phyloP scores from a whole-genome alignment of 2,329 filamentous ascomycete species.

The Orbilia brochopaga region DNA sequence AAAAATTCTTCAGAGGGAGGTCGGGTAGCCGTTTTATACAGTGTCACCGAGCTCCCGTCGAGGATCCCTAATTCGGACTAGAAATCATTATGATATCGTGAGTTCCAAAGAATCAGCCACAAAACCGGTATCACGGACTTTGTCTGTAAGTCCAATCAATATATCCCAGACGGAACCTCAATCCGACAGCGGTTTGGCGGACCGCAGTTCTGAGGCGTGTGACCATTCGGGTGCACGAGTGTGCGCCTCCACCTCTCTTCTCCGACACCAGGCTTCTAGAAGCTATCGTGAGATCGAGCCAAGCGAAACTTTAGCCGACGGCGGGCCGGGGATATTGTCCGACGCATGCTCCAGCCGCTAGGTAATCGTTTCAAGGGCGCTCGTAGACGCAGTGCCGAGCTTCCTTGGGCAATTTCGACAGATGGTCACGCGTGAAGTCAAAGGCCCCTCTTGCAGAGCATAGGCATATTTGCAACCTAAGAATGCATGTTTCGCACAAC shows the following conservation, averaged over 20 bases:
- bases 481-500: too few relatives aligned
- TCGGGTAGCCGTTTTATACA: conserved; percentile 35
- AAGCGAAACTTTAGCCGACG: conserved; percentile 46
- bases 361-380: background rate
- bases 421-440: too few relatives aligned
- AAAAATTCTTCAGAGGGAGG: conserved; percentile 2
- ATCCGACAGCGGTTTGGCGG: conserved; percentile 48
- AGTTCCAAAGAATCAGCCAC: too few relatives aligned
- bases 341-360: background rate
- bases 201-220: conserved; percentile 35
- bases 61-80: background rate
- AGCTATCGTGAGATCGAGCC: conserved; percentile 34
- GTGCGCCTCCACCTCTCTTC: conserved; percentile 29
- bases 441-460: background rate
- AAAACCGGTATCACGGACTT: too few relatives aligned
- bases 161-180: conserved; percentile 45
- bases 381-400: background rate
- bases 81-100: too few relatives aligned
- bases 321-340: conserved; percentile 17
- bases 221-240: conserved; percentile 16
- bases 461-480: too few relatives aligned
- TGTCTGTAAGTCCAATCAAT: background rate
- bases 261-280: conserved; percentile 26
- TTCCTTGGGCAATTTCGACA: too few relatives aligned
- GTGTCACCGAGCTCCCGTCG: background rate